phyloP scores from a whole-genome alignment of 2,329 filamentous ascomycete species.

The Ascochyta koolunga region DNA sequence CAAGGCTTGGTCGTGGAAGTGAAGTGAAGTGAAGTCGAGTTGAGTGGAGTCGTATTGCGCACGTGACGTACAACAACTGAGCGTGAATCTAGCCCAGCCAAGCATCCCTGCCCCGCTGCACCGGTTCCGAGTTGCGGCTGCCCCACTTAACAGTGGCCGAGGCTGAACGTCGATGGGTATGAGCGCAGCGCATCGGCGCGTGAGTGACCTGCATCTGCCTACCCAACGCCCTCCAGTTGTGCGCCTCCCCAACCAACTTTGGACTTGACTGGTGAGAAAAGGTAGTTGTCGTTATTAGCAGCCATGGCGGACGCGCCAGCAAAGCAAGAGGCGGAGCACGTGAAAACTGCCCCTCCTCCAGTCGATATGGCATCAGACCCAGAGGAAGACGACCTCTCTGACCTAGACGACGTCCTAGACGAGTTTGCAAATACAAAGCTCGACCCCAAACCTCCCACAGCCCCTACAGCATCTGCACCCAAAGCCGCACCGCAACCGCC shows the following conservation, averaged over 20 bases:
- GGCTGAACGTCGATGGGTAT: slow-evolving; percentile 24
- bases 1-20: slow-evolving; percentile 11
- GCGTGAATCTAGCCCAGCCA: slow-evolving; percentile 15
- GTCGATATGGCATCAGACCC: slow-evolving; percentile 72
- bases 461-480: slow-evolving; percentile 36
- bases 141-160: slow-evolving; percentile 25
- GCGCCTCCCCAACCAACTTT: neutral
- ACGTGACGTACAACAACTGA: slow-evolving; percentile 31
- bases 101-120: slow-evolving; percentile 10
- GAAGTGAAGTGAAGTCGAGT: slow-evolving; percentile 28
- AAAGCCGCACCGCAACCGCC: slow-evolving; percentile 42
- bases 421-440: slow-evolving; percentile 77
- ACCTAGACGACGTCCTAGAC: slow-evolving; percentile 93
- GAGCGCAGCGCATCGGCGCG: slow-evolving; percentile 5
- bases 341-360: slow-evolving; percentile 25
- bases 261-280: neutral
- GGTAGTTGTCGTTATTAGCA: neutral
- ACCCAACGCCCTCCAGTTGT: slow-evolving; percentile 1
- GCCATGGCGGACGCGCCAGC: slow-evolving; percentile 32
- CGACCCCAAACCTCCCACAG: slow-evolving; percentile 52
- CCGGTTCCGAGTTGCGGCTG: slow-evolving; percentile 3
- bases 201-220: slow-evolving; percentile 12
- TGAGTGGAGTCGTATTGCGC: slow-evolving; percentile 21
- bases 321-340: slow-evolving; percentile 21
- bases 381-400: slow-evolving; percentile 90